Percentiles rank a stretch among this genome's conserved stretches.
Evolutionary conservation across 345 rosid genomes (phyloP).

Genomic region (Rhizophora mangle): DNA sequence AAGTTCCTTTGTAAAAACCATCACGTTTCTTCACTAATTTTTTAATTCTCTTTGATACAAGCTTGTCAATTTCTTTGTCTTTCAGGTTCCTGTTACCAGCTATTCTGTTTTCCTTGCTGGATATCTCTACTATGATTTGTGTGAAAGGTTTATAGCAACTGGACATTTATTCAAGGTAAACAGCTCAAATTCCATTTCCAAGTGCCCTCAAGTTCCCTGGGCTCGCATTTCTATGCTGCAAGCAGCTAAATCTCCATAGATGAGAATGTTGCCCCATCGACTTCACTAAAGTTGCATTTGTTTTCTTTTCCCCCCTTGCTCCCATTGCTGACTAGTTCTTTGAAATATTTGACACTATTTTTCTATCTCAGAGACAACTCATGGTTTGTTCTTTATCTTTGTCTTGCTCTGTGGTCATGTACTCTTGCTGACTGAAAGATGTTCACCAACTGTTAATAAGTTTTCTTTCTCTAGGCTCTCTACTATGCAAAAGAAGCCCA

Average conservation of each 20-base stretch:
- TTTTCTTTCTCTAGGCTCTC: constrained; percentile 58
- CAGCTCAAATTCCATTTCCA: constrained; percentile 6
- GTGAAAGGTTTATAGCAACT: constrained; percentile 54
- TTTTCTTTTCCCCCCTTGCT: too few relatives aligned
- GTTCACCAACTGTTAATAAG: neutral
- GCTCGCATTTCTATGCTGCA: neutral
- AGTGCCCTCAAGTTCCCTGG: neutral
- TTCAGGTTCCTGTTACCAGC: constrained; percentile 52
- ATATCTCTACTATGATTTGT: constrained; percentile 73
- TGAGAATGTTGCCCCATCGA: neutral
- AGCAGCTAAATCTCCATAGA: neutral
- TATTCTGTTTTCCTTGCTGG: constrained; percentile 63
- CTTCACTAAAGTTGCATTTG: too few relatives aligned
- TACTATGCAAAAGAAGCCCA: constrained; percentile 74
- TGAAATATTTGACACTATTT: too few relatives aligned
- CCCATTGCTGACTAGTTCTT: too few relatives aligned
- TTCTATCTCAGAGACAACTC: neutral
- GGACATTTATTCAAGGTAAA: constrained; percentile 77
- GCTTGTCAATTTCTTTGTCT: constrained; percentile 8
- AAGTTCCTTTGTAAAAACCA: constrained; percentile 27
- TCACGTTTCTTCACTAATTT: constrained; percentile 1
- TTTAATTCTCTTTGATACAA: neutral
- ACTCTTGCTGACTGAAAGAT: neutral
- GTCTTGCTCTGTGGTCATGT: neutral
- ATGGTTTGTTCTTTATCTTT: neutral